Evolutionary conservation across 371 early-diverging fungal genomes (phyloP), one percentile per base, ranked within the genome.

Genomic region (Rhizomucor miehei): DNA sequence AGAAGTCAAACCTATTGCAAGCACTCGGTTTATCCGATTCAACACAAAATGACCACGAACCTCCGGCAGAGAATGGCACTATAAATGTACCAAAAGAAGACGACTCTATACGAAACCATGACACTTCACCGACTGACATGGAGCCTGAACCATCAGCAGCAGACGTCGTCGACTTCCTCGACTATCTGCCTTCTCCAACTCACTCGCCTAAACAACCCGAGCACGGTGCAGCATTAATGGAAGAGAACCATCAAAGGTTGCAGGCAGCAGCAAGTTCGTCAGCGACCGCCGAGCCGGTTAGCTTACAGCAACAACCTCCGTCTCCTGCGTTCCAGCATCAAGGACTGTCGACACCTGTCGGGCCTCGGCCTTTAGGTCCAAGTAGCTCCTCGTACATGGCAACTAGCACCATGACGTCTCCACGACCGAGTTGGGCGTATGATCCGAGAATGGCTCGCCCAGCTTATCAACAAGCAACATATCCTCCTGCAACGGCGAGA

Each of bases 141-240:
- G 70, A 55, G 11, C 65, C 61, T n/a, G 66, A 69, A 38, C 70
- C 66, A 20, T 63, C 60, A 19, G 70, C 70, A 37, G 70, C 70
- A n/a, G 70, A 69, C 56, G 64, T 59, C 10, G 56, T 58, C 25
- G 70, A 69, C 40, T 69, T 69, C 58, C 53, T 69, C 25, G 70
- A 69, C 54, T 69, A 51, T 56, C 43, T 69, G 40, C 70, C 70
- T 0, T 69, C 70, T n/a, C 70, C 70, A 14, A 66, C 70, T 0
- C 66, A 63, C 54, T 66, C 70, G 25, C 66, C 70, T n/a, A 46
- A 63, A 29, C 52, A 55, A 8, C 41, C 52, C 35, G 57, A 56
- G 19, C 44, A 46, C 19, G 56, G 51, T 35, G 54, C 55, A 5
- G 48, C 51, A 19, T 51, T 54, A 3, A 53, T 56, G 56, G 53